Evolutionary conservation across 2,329 filamentous ascomycete genomes (phyloP).

Genomic region (Calycina marina): DNA sequence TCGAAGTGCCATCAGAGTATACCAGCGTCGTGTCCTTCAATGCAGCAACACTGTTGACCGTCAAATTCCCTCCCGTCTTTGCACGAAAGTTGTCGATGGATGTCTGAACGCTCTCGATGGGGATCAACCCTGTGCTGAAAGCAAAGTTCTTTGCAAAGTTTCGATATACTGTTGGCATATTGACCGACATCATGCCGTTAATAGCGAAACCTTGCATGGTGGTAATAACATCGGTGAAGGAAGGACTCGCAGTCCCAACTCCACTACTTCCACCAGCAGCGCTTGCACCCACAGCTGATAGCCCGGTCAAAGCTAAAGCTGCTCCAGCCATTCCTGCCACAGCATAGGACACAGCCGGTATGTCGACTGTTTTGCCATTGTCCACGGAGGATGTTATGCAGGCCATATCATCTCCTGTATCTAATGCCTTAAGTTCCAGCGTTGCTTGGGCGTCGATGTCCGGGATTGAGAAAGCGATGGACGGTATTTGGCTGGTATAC

Average conservation of each 20-base stretch:
- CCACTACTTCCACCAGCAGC: slow-evolving; percentile 33
- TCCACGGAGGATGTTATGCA: slow-evolving; percentile 71
- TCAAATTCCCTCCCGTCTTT: slow-evolving; percentile 75
- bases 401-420: slow-evolving; percentile 49
- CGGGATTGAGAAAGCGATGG: slow-evolving; percentile 79
- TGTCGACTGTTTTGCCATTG: slow-evolving; percentile 72
- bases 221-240: slow-evolving; percentile 70
- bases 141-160: slow-evolving; percentile 88
- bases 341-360: slow-evolving; percentile 67
- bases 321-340: slow-evolving; percentile 77
- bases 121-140: slow-evolving; percentile 74
- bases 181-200: slow-evolving; percentile 90
- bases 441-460: slow-evolving; percentile 81
- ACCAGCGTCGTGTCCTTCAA: slow-evolving; percentile 65
- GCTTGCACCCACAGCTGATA: slow-evolving; percentile 51
- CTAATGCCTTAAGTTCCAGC: slow-evolving; percentile 52
- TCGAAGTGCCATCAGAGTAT: slow-evolving; percentile 44
- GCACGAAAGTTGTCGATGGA: slow-evolving; percentile 74
- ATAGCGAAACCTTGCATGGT: slow-evolving; percentile 92
- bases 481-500: slow-evolving; percentile 63
- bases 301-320: slow-evolving; percentile 58
- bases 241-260: slow-evolving; percentile 57
- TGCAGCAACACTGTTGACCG: slow-evolving; percentile 58
- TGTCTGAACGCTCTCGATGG: slow-evolving; percentile 66
- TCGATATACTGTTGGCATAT: slow-evolving; percentile 74